Percentiles rank a stretch among this genome's conserved stretches.
These are phyloP conservation scores for Saposhnikovia divaricata DNA, from an alignment of 129 eudicot species.

Conservation along the genomic window DNA sequence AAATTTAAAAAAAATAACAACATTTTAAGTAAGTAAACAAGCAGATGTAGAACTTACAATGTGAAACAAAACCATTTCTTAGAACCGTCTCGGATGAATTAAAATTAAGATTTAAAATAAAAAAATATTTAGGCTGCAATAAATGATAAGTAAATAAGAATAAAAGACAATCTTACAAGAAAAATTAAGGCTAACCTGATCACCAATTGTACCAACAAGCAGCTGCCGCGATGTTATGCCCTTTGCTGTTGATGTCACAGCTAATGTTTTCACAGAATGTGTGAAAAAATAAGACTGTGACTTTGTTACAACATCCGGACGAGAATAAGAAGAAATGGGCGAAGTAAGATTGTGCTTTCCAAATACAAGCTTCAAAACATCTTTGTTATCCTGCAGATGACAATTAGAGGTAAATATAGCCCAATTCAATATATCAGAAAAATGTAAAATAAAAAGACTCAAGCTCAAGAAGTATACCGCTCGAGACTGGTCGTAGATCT, in stretches of 20 bases:
- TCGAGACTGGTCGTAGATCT: constrained; percentile 90
- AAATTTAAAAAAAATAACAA: not conserved
- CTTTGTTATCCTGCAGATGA: constrained; percentile 73
- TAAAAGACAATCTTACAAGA: not conserved
- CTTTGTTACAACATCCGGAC: constrained; percentile 75
- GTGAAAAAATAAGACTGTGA: constrained; percentile 91
- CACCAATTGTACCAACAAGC: constrained; percentile 88
- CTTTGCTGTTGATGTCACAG: constrained; percentile 84
- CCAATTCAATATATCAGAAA: not conserved
- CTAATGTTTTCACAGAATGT: constrained; percentile 78
- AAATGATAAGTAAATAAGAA: not conserved
- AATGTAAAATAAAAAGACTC: not conserved
- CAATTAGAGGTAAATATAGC: not conserved
- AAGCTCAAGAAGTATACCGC: constrained; percentile 53
- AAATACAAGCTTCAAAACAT: constrained; percentile 74
- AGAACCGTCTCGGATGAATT: not conserved
- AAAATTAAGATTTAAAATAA: not conserved
- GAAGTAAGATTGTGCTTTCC: constrained; percentile 95
- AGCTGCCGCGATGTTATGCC: constrained; percentile 93
- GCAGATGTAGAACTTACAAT: not conserved
- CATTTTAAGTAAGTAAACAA: not conserved
- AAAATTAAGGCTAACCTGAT: constrained; percentile 60
- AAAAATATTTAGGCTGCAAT: not conserved
- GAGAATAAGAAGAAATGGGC: constrained; percentile 90
- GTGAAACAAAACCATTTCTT: constrained; percentile 1